Evolutionary conservation across 352 stramenopile species (phyloP).

Genomic region (Pilasporangium apinafurcum): DNA sequence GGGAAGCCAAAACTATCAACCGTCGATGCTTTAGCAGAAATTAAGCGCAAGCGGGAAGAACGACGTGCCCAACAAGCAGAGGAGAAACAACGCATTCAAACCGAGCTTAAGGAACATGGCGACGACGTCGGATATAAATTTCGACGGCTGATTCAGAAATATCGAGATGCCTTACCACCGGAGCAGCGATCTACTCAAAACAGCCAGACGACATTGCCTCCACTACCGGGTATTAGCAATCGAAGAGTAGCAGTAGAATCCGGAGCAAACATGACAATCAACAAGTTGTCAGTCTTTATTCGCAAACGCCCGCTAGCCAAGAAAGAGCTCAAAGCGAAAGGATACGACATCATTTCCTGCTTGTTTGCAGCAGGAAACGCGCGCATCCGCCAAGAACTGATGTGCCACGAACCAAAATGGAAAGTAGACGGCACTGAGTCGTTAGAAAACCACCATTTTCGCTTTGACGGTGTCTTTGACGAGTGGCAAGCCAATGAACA

Average conservation of each 20-base stretch:
- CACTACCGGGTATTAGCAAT: neutral
- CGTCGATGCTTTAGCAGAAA: slow-evolving; percentile 48
- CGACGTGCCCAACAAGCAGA: slow-evolving; percentile 45
- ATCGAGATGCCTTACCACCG: slow-evolving; percentile 30
- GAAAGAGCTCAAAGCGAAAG: slow-evolving; percentile 34
- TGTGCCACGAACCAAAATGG: slow-evolving; percentile 71
- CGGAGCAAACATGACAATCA: slow-evolving; percentile 10
- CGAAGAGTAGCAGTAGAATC: neutral
- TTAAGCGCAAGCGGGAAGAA: slow-evolving; percentile 63
- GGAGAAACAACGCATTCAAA: slow-evolving; percentile 64
- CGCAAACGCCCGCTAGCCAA: slow-evolving; percentile 60
- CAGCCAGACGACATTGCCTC: slow-evolving; percentile 1
- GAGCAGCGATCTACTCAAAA: slow-evolving; percentile 14
- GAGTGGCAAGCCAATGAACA: slow-evolving; percentile 87
- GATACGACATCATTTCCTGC: slow-evolving; percentile 9
- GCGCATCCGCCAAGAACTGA: slow-evolving; percentile 27
- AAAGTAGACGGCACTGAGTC: slow-evolving; percentile 66
- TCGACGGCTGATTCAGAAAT: slow-evolving; percentile 52
- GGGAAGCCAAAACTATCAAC: slow-evolving; percentile 40
- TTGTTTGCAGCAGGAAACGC: too few species aligned
- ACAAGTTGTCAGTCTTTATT: slow-evolving; percentile 60
- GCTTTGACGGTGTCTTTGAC: slow-evolving; percentile 88
- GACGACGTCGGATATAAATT: slow-evolving; percentile 78
- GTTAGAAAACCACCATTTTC: slow-evolving; percentile 66
- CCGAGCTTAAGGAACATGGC: slow-evolving; percentile 54